Base-by-base conservation (phyloP, 441 rosid genomes). In the Kokia cookei region DNA sequence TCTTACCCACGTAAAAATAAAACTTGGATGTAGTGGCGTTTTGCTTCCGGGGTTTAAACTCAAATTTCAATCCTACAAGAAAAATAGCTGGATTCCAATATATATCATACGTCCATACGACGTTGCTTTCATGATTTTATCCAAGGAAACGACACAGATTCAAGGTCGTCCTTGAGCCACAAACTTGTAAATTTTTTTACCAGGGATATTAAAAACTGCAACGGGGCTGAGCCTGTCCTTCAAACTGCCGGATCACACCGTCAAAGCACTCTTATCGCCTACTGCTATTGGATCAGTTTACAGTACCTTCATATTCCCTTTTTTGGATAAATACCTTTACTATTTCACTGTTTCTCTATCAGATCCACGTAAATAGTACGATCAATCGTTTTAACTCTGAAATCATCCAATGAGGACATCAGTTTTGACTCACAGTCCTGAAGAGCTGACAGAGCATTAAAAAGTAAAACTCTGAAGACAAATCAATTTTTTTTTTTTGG, bases 191-290 rank as follows among this genome's bases (percentile, higher is more conserved):
- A 48, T 2, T 29, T 14, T 60, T 60, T 59, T 29, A n/a, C 42
- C 42, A 6, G 22, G 69, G 55, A 13, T 14, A 65, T 22, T 10
- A 43, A 9, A 45, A 54, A 45, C 75, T 72, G 73, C 47, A 71
- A 58, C 59, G 9, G 47, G 35, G 22, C 45, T 61, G 8, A 9
- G 50, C 32, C 58, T 58, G 74, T 68, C 77, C 60, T 62, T 83
- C 77, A 69, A 54, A 66, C 70, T 7, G 24, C 51, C 76, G 62
- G 70, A 64, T 76, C 73, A 54, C 51, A 81, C 81, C 81, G 83
- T 79, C 84, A 70, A 79, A 40, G 50, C 24, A 3, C 10, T 40
- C 48, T 54, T 26, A 24, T 65, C 29, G 65, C 35, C 64, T 32
- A 29, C 8, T 42, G 45, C 45, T 42, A 42, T 42, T 42, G 45